Base-by-base conservation (phyloP, 805 yeast species). In the Peterozyma toletana region DNA sequence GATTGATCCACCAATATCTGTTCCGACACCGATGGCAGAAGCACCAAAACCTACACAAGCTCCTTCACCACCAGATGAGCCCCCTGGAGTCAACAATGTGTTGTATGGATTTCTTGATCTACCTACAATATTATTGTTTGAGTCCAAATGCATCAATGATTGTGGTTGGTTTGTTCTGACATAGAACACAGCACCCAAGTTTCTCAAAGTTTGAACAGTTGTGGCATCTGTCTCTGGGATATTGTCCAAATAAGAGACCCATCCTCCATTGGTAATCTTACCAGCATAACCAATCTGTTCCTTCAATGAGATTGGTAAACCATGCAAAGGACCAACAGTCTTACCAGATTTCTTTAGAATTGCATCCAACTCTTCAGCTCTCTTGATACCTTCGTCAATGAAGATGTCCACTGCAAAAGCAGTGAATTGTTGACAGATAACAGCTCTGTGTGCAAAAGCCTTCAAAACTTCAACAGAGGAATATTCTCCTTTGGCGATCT, bases 61-160 rank as follows among this genome's bases (percentile, higher is more conserved):
- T 50, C 86, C 85, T 58, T 81, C 88, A 48, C 88, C 88, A 35
- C 84, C 82, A 3, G 85, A 77, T 1, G 84, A 77, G n/a, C 88
- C 88, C 49, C 88, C 87, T 2, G 83, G 70, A 15, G 83, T 73
- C 46, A 80, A 64, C 21, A 69, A 60, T 34, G 79, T 65, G 51
- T 82, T 81, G 59, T 66, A 62, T 1, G 85, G 76, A 55, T 81
- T 81, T 55, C 74, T 66, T 5, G 84, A 68, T 49, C 77, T 66
- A 5, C 86, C 86, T 37, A 67, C 70, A 53, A 81, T 68, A 61
- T 77, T 76, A 58, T 80, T 79, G 53, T 68, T 64, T 18, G 85
- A 74, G 57, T 79, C 83, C 55, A 78, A 62, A 52, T 81, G 86
- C 88, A 82, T 82, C 57, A 82, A 63, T 3, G 79, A 67, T 56